phyloP scores from a whole-genome alignment of 345 rosid genomes.

The Populus nigra region DNA sequence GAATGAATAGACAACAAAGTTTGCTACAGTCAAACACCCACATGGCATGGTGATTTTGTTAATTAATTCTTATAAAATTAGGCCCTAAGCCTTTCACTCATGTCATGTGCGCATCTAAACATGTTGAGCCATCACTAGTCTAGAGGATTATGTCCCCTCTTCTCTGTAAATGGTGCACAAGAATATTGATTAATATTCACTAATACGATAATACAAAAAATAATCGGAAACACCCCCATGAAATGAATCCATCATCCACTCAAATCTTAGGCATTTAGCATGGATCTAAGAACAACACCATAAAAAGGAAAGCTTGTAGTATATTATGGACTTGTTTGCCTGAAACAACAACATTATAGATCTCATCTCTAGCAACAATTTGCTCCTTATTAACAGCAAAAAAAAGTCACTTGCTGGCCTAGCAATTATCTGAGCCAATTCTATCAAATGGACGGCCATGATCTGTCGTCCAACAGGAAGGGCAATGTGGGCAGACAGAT shows the following conservation, averaged over 20 bases:
- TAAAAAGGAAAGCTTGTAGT: neutral
- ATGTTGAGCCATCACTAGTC: neutral
- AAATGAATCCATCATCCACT: neutral
- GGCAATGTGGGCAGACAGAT: neutral
- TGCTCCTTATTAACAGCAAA: neutral
- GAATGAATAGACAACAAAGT: no score
- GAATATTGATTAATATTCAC: neutral
- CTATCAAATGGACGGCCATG: neutral
- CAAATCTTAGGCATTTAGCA: neutral
- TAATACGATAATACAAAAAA: no score
- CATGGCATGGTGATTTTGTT: no score
- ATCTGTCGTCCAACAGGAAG: neutral
- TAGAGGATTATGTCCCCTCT: neutral
- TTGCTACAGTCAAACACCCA: no score
- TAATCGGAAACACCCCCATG: neutral
- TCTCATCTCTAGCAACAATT: slow-evolving; percentile 13
- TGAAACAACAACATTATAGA: neutral
- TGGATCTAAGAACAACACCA: neutral
- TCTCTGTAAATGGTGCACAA: neutral
- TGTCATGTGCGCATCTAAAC: slow-evolving; percentile 7
- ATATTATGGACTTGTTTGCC: neutral
- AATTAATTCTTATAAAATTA: no score
- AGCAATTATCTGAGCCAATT: neutral
- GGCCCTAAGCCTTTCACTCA: neutral
- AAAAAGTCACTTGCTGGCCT: no score